These are phyloP conservation scores for Nepenthes alata DNA, from an alignment of 179 eudicot genomes.

Conservation along the genomic window DNA sequence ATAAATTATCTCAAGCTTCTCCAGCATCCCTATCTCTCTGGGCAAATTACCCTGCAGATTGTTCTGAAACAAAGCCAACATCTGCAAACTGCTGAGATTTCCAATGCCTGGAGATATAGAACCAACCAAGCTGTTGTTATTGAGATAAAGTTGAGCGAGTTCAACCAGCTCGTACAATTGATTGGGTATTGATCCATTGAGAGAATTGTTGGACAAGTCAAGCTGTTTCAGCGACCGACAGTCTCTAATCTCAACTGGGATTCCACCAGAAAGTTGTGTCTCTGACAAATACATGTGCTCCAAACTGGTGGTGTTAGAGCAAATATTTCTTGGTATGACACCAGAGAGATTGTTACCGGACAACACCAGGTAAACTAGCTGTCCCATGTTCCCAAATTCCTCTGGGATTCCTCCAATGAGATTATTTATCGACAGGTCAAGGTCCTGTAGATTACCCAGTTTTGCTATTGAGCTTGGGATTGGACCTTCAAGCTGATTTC, in stretches of 20 bases:
- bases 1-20: constrained; percentile 43
- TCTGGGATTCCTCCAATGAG: constrained; percentile 67
- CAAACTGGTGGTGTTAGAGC: constrained; percentile 59
- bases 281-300: constrained; percentile 46
- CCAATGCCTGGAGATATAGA: constrained; percentile 44
- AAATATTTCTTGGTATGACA: constrained; percentile 38
- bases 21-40: constrained; percentile 63
- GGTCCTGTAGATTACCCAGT: constrained; percentile 40
- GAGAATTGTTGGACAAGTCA: constrained; percentile 83
- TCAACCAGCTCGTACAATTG: constrained; percentile 43
- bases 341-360: constrained; percentile 58
- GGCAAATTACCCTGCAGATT: constrained; percentile 52
- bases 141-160: constrained; percentile 62
- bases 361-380: constrained; percentile 47
- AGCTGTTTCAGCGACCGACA: constrained; percentile 51
- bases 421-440: constrained; percentile 68
- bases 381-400: constrained; percentile 52
- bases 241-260: constrained; percentile 44
- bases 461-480: constrained; percentile 47
- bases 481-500: constrained; percentile 57
- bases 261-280: constrained; percentile 55
- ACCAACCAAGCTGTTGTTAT: constrained; percentile 72
- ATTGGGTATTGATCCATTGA: constrained; percentile 59
- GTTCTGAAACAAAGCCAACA: constrained; percentile 58
- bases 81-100: constrained; percentile 56